A percentile compares a stretch with the other conserved stretches of the same genome.
Evolutionary conservation across 2,329 filamentous ascomycete genomes (phyloP).

Genomic region (Ceratocystis cacaofunesta): DNA sequence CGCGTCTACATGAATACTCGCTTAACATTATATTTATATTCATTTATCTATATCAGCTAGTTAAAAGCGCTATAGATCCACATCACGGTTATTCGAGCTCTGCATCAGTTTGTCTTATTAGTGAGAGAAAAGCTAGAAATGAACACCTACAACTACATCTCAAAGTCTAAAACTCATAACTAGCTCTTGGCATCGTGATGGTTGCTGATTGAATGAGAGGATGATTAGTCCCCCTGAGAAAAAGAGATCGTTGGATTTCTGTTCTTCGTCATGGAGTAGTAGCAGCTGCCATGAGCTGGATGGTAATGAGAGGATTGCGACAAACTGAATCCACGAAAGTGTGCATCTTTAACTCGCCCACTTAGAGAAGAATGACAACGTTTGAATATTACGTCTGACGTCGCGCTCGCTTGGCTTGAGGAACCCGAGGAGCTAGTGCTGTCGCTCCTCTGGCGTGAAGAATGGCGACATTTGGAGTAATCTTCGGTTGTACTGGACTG

Average conservation of each 20-base stretch:
- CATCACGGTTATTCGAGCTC: background rate
- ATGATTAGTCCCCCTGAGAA: background rate
- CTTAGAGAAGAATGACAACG: too few species aligned
- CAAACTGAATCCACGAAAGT: too few species aligned
- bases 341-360: too few species aligned
- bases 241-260: rapidly evolving
- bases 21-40: too few species aligned
- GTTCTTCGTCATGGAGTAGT: background rate
- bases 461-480: background rate
- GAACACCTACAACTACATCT: background rate
- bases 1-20: too few species aligned
- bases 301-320: too few species aligned
- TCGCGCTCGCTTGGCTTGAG: rapidly evolving
- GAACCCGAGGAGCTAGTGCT: too few species aligned
- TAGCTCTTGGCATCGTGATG: background rate
- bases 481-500: background rate
- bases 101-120: background rate
- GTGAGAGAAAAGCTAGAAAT: too few species aligned
- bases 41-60: too few species aligned
- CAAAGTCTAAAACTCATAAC: background rate
- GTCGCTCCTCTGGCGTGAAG: background rate
- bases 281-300: too few species aligned
- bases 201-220: background rate
- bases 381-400: too few species aligned
- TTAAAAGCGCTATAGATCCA: background rate